Percentiles rank a stretch among this genome's conserved stretches.
These are phyloP conservation scores for Claviceps sp. DNA, from an alignment of 2,329 filamentous ascomycete genomes.

Conservation along the genomic window DNA sequence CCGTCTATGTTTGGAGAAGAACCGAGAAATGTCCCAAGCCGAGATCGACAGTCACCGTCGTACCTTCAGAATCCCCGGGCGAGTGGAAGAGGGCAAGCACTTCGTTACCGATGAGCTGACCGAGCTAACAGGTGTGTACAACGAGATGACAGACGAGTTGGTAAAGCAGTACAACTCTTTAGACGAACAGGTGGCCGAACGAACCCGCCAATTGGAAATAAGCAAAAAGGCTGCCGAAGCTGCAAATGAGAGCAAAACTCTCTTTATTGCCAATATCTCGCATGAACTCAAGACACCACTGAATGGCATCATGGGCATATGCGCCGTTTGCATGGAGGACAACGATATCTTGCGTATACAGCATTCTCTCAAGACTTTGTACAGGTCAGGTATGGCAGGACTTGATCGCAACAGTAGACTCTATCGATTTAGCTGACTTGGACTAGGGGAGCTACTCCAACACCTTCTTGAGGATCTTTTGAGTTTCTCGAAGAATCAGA, in stretches of 20 bases:
- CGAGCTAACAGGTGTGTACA: conserved; percentile 74
- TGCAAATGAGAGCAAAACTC: conserved; percentile 93
- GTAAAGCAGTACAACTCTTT: conserved; percentile 74
- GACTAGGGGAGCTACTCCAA: conserved; percentile 53
- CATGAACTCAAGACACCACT: conserved; percentile 84
- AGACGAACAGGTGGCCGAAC: conserved; percentile 70
- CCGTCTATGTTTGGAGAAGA: conserved; percentile 22
- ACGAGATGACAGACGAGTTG: conserved; percentile 86
- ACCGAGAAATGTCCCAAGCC: conserved; percentile 13
- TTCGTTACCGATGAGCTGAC: conserved; percentile 73
- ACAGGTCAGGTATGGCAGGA: conserved; percentile 33
- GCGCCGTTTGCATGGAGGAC: conserved; percentile 84
- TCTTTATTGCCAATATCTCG: conserved; percentile 93
- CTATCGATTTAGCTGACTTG: neutral
- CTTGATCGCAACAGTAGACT: neutral
- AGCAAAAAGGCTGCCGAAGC: conserved; percentile 87
- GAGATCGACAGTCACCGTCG: conserved; percentile 28
- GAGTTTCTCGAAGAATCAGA: conserved; percentile 91
- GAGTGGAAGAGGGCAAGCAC: conserved; percentile 64
- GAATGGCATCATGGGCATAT: conserved; percentile 93
- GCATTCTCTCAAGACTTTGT: conserved; percentile 73
- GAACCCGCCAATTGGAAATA: conserved; percentile 73
- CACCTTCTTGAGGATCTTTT: conserved; percentile 81
- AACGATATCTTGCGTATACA: conserved; percentile 67
- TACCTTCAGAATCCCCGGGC: conserved; percentile 72